Percentiles rank a stretch among this genome's conserved stretches.
Conservation (phyloP, 768 basidiomycete species). For the Lyophyllum shimeji region DNA sequence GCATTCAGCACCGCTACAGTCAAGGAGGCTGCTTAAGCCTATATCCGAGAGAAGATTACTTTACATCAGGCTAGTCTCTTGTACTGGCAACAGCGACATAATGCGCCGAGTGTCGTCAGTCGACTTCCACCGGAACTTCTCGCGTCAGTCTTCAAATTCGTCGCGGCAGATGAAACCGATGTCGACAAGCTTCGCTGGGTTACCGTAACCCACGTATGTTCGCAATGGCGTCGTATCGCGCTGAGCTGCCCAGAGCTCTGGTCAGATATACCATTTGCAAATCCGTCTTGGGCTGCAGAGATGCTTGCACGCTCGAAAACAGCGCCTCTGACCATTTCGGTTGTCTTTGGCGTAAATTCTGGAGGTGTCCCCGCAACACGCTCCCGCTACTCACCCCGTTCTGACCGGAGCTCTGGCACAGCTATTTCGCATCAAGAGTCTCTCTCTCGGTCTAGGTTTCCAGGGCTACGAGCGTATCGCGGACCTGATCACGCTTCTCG, state of each 20-base stretch:
- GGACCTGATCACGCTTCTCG: neutral
- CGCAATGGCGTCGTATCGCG: slow-evolving; percentile 10
- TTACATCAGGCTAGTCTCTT: neutral
- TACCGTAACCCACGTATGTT: slow-evolving; percentile 8
- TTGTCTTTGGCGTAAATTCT: neutral
- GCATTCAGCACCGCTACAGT: neutral
- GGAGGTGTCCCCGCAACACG: neutral
- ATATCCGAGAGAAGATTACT: neutral
- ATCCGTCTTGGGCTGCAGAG: slow-evolving; percentile 5
- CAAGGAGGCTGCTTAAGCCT: slow-evolving; percentile 8
- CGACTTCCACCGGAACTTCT: slow-evolving; percentile 13
- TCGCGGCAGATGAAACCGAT: neutral
- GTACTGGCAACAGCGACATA: slow-evolving; percentile 6
- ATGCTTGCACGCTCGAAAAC: slow-evolving; percentile 7
- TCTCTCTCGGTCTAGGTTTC: neutral
- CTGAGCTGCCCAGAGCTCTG: slow-evolving; percentile 5
- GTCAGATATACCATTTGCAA: slow-evolving; percentile 4
- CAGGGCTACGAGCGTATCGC: neutral
- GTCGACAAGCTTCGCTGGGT: neutral
- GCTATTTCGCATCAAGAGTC: neutral
- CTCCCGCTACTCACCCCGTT: neutral
- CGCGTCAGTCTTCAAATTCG: neutral
- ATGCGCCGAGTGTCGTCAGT: slow-evolving; percentile 1
- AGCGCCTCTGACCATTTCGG: slow-evolving; percentile 5
- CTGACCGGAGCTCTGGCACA: neutral